These are phyloP conservation scores for Panaeolus cyanescens DNA, from an alignment of 768 basidiomycete genomes.

Conservation along the genomic window DNA sequence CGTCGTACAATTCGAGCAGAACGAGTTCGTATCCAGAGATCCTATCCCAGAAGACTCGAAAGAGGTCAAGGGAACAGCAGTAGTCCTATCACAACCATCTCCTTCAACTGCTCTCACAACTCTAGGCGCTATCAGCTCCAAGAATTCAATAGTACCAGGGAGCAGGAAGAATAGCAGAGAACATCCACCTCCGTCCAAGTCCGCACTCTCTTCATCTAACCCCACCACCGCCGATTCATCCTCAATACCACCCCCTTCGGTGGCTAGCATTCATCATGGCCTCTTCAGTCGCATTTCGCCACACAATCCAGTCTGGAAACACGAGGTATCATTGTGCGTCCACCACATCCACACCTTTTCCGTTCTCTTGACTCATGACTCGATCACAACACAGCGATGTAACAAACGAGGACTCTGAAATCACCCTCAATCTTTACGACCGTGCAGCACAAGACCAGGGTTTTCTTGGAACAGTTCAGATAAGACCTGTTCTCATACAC, in stretches of 20 bases:
- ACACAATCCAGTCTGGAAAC: constrained; percentile 98
- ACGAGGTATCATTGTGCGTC: constrained; percentile 96
- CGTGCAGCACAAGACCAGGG: constrained; percentile 77
- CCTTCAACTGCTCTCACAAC: constrained; percentile 52
- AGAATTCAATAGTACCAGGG: constrained; percentile 38
- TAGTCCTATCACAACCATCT: constrained; percentile 44
- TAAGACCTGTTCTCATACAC: constrained; percentile 89
- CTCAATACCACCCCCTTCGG: constrained; percentile 19
- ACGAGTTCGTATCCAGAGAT: constrained; percentile 94
- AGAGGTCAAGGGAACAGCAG: constrained; percentile 83
- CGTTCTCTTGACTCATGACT: constrained; percentile 12
- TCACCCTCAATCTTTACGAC: constrained; percentile 93
- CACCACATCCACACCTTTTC: constrained; percentile 6
- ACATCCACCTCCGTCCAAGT: constrained; percentile 44
- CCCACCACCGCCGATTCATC: background rate
- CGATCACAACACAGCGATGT: constrained; percentile 71
- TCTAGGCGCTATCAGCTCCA: constrained; percentile 61
- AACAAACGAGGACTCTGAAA: constrained; percentile 79
- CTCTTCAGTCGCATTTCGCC: constrained; percentile 70
- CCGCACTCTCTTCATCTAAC: constrained; percentile 25
- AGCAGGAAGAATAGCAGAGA: constrained; percentile 41
- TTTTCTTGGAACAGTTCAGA: constrained; percentile 89
- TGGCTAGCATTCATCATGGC: constrained; percentile 33
- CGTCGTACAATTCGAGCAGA: constrained; percentile 98
- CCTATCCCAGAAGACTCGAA: constrained; percentile 85